These are phyloP conservation scores for Penicillium desertorum DNA, from an alignment of 495 filamentous ascomycete genomes.

Conservation along the genomic window DNA sequence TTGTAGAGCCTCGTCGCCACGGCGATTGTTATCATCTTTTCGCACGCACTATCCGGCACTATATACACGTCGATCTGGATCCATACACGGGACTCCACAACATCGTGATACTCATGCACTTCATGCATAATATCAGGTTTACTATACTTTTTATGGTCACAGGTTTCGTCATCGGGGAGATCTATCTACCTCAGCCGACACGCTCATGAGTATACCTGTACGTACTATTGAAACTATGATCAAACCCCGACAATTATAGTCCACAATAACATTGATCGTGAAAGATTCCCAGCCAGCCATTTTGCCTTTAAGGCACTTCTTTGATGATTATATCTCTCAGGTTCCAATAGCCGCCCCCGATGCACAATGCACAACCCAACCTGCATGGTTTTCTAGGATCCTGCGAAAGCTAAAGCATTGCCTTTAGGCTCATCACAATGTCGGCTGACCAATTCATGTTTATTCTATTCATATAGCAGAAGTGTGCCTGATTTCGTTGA, in stretches of 20 bases:
- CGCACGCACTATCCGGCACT: constrained; percentile 1
- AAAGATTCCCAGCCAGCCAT: neutral
- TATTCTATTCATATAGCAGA: constrained; percentile 3
- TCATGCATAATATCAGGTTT: constrained; percentile 7
- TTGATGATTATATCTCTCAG: constrained; percentile 18
- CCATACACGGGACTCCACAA: neutral
- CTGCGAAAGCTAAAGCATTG: neutral
- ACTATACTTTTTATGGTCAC: neutral
- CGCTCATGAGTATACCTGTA: neutral
- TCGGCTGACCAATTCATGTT: constrained; percentile 16
- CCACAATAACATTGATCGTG: no score
- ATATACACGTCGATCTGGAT: neutral
- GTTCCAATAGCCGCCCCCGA: neutral
- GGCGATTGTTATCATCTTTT: neutral
- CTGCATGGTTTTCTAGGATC: constrained; percentile 12
- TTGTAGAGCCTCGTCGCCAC: neutral
- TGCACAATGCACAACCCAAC: constrained; percentile 1
- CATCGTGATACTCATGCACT: neutral
- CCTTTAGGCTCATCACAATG: constrained; percentile 3
- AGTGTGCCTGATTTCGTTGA: neutral
- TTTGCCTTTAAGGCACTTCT: neutral
- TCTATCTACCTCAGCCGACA: neutral
- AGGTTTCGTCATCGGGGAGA: constrained; percentile 1
- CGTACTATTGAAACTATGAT: neutral
- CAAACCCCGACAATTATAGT: neutral